Base-by-base conservation (phyloP, 140 eudicot genomes). In the Bidens hawaiensis region DNA sequence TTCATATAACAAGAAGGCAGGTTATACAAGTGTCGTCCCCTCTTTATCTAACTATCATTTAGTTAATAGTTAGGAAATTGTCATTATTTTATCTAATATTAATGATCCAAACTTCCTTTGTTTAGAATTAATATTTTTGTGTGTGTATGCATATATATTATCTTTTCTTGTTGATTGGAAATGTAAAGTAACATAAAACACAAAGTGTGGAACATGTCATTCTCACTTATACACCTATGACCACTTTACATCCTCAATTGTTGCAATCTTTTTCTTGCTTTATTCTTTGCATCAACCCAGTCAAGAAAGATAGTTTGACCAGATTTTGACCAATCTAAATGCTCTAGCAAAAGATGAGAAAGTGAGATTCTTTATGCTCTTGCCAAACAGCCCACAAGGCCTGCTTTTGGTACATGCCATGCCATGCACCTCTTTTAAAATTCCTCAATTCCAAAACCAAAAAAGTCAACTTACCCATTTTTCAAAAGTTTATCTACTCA, bases 391-490 rank as follows among this genome's bases (percentile, higher is more conserved):
- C 42, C 30, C 58, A 46, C 41, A 58, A 71, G 46, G 42, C 57
- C 64, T n/a, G n/a, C n/a, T n/a, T n/a, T n/a, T n/a, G n/a, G n/a
- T n/a, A n/a, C n/a, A n/a, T n/a, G n/a, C n/a, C n/a, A n/a, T 23
- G 62, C 75, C 76, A 64, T 63, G 71, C 46, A 33, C 27, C 62
- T 13, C 71, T 23, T 64, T 54, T 54, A 42, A 60, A 73, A 73
- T 66, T 66, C n/a, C n/a, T n/a, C n/a, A n/a, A n/a, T n/a, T n/a
- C n/a, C n/a, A n/a, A n/a, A n/a, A n/a, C n/a, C n/a, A n/a, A n/a
- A n/a, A n/a, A n/a, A 67, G 79, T 74, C 79, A 73, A 74, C 70
- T n/a, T 30, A 50, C 64, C 16, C 58, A 67, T 49, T 74, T 64
- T 64, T 55, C n/a, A n/a, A 55, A 55, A 72, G 23, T 27, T 38